phyloP scores from a whole-genome alignment of 1,284 basidiomycete genomes.

The Peniophora sp. region DNA sequence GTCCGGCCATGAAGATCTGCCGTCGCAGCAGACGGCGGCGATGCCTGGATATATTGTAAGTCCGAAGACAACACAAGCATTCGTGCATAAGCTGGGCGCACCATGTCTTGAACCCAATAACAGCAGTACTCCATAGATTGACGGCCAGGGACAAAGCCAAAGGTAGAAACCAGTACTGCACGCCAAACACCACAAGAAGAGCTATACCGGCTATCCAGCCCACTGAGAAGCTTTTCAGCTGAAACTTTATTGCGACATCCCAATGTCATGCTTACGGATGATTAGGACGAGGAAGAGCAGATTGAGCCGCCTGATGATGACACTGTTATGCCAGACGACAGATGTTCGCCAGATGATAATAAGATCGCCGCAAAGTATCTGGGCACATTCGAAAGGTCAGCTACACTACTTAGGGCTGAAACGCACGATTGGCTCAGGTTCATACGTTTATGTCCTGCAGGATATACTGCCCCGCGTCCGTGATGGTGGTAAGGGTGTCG shows the following conservation, averaged over 20 bases:
- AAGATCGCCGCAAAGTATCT: background rate
- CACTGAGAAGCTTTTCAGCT: too few relatives aligned
- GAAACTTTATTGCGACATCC: too few relatives aligned
- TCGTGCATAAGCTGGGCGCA: background rate
- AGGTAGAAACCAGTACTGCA: background rate
- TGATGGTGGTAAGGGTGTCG: too few relatives aligned
- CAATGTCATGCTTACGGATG: too few relatives aligned
- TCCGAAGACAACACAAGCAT: background rate
- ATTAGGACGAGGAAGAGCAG: too few relatives aligned
- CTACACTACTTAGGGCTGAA: too few relatives aligned
- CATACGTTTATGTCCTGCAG: too few relatives aligned
- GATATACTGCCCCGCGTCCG: too few relatives aligned
- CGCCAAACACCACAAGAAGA: too few relatives aligned
- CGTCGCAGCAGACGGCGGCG: background rate
- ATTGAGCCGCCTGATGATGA: background rate
- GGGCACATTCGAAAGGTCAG: background rate
- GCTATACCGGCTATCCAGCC: too few relatives aligned
- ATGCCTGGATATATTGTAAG: background rate
- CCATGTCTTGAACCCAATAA: background rate
- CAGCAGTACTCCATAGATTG: background rate
- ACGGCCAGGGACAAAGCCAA: background rate
- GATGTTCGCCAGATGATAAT: background rate
- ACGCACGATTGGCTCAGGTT: too few relatives aligned
- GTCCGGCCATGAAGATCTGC: background rate
- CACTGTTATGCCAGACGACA: background rate